A percentile compares a stretch with the other conserved stretches of the same genome.
These are phyloP conservation scores for Cutaneotrichosporon sp. DNA, from an alignment of 1,284 basidiomycete genomes.

Conservation along the genomic window DNA sequence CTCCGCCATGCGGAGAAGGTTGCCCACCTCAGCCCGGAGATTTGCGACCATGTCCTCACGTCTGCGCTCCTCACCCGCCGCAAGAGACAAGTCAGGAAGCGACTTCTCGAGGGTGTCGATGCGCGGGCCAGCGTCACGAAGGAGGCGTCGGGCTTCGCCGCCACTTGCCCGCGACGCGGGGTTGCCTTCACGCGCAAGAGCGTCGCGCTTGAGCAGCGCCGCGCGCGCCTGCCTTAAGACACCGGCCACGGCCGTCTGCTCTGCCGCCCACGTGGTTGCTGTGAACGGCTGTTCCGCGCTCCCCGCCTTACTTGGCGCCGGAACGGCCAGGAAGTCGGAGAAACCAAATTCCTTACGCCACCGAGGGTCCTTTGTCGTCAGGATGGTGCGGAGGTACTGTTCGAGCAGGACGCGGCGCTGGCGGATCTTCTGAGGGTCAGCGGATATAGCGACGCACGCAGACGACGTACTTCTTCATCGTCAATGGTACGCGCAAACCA, in stretches of 20 bases:
- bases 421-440: conserved; percentile 59
- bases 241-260: conserved; percentile 72
- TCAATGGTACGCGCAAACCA: conserved; percentile 56
- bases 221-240: conserved; percentile 75
- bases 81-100: conserved; percentile 61
- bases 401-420: conserved; percentile 75
- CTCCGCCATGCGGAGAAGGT: conserved; percentile 48
- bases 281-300: conserved; percentile 58
- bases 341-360: conserved; percentile 82
- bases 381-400: conserved; percentile 78
- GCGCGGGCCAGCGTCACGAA: conserved; percentile 70
- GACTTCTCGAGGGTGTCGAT: conserved; percentile 70
- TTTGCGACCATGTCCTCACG: conserved; percentile 78
- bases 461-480: conserved; percentile 47
- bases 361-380: conserved; percentile 71
- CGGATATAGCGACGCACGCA: background rate
- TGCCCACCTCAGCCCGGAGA: conserved; percentile 71
- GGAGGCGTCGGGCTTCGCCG: conserved; percentile 76
- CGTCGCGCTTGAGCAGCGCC: conserved; percentile 80
- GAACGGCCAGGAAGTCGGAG: conserved; percentile 80
- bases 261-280: conserved; percentile 74
- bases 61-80: conserved; percentile 76
- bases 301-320: conserved; percentile 40
- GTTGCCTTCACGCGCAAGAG: conserved; percentile 72
- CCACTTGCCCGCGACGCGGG: conserved; percentile 73